These are phyloP conservation scores for Coniochaeta prunicola DNA, from an alignment of 2,329 filamentous ascomycete genomes.

Conservation along the genomic window DNA sequence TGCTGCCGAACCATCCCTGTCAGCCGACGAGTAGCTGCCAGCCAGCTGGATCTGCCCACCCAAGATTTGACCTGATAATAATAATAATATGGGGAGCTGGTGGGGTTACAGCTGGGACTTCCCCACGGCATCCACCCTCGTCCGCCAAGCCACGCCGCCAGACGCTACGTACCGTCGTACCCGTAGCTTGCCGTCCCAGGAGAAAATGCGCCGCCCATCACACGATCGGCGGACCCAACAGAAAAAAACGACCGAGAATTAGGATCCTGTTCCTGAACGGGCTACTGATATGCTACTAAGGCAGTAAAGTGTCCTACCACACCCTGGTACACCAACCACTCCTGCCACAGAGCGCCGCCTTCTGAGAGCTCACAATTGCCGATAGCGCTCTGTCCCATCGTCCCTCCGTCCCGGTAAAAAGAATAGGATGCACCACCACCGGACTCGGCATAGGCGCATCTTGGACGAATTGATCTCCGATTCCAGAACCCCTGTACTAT, in stretches of 20 bases:
- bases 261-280: background rate
- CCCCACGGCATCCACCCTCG: background rate
- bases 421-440: slow-evolving; percentile 3
- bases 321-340: too few relatives aligned
- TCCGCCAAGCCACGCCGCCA: background rate
- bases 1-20: background rate
- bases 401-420: background rate
- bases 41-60: too few relatives aligned
- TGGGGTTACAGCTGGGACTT: background rate
- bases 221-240: background rate
- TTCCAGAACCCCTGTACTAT: slow-evolving; percentile 1
- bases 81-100: too few relatives aligned
- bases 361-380: slow-evolving; percentile 8
- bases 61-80: too few relatives aligned
- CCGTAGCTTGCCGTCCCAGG: background rate
- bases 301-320: too few relatives aligned
- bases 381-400: background rate
- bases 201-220: background rate
- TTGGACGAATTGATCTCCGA: background rate
- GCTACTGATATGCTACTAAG: too few relatives aligned
- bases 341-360: too few relatives aligned
- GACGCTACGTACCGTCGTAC: background rate
- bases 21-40: background rate
- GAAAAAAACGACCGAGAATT: background rate
- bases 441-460: slow-evolving; percentile 10